Evolutionary conservation across 768 basidiomycete genomes (phyloP), one percentile per base, ranked within the genome.

Genomic region (Suillus subaureus): DNA sequence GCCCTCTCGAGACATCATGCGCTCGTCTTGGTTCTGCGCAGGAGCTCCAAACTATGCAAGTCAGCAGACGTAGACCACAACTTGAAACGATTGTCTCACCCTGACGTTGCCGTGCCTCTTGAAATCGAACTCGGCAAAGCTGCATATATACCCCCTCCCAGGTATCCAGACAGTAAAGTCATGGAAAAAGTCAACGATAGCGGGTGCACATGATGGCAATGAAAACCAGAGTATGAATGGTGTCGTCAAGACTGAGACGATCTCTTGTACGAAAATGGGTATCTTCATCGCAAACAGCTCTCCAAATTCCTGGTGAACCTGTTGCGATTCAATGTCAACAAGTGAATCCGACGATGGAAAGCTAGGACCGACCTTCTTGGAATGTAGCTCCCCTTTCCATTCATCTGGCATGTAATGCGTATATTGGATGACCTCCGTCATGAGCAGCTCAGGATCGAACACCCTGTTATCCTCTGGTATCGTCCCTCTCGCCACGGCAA

Each of bases 51-150:
- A 96, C 91, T 94, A 67, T 15, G 45, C 49, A 23, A 68, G 56
- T 68, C 15, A 64, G 42, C 23, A n/a, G n/a, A 31, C 6, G 31
- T 47, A 52, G 28, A 56, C 56, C 37, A 47, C 7, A n/a, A n/a
- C 26, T 21, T 49, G 23, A 12, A 18, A 31, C 9, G 18, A 23
- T 4, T 28, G 43, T 28, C 84, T 61, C 62, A 92, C 91, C 83
- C 92, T 95, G 75, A 94, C 84, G 75, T 96, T 96, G 0, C 96
- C 95, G 68, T 97, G 95, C 63, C 95, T 81, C 79, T 95, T 90
- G 76, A 99, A 99, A 75, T 99, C 96, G 75, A 99, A 99, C 66
- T 97, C 96, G 4, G 97, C 97, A 77, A 99, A 99, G 64, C 93
- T 96, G 74, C 97, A 99, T 23, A 99, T 93, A 72, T 97, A 97